phyloP scores from a whole-genome alignment of 148 eudicot genomes.

The Gaultheria prostrata region DNA sequence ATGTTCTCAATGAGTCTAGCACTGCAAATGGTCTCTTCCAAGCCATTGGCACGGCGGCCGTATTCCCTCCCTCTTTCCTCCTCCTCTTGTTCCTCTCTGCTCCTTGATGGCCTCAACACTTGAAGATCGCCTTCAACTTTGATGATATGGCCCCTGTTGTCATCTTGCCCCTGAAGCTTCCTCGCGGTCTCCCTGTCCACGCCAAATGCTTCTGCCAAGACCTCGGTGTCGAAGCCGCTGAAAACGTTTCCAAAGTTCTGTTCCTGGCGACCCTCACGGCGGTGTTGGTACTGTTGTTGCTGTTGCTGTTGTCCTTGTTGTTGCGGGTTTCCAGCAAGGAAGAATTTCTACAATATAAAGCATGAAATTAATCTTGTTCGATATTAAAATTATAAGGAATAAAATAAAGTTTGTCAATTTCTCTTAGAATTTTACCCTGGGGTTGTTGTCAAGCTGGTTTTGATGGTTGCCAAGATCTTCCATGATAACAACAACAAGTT shows the following conservation, averaged over 20 bases:
- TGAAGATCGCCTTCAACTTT: conserved; percentile 42
- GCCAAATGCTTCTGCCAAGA: conserved; percentile 48
- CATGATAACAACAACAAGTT: conserved; percentile 40
- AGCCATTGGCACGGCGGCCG: conserved; percentile 34
- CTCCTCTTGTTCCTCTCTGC: conserved; percentile 14
- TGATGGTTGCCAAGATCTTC: conserved; percentile 44
- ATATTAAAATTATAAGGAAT: not conserved
- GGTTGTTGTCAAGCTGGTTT: conserved; percentile 72
- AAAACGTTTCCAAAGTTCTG: conserved; percentile 44
- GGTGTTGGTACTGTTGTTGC: not conserved
- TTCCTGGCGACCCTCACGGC: conserved; percentile 3
- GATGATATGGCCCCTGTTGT: conserved; percentile 61
- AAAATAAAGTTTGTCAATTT: not conserved
- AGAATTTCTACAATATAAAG: conserved; percentile 48
- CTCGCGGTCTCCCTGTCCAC: conserved; percentile 50
- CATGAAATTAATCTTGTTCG: not conserved
- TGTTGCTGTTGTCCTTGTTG: conserved; percentile 23
- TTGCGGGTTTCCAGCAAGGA: conserved; percentile 68
- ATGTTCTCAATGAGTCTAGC: conserved; percentile 46
- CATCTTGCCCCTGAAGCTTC: conserved; percentile 46
- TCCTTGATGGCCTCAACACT: conserved; percentile 49
- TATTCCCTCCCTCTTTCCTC: conserved; percentile 6
- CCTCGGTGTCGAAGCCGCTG: conserved; percentile 38
- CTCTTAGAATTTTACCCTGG: conserved; percentile 44
- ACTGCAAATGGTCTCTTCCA: conserved; percentile 71